Base-by-base conservation (phyloP, 2,329 filamentous ascomycete genomes). In the Fusarium sp. region DNA sequence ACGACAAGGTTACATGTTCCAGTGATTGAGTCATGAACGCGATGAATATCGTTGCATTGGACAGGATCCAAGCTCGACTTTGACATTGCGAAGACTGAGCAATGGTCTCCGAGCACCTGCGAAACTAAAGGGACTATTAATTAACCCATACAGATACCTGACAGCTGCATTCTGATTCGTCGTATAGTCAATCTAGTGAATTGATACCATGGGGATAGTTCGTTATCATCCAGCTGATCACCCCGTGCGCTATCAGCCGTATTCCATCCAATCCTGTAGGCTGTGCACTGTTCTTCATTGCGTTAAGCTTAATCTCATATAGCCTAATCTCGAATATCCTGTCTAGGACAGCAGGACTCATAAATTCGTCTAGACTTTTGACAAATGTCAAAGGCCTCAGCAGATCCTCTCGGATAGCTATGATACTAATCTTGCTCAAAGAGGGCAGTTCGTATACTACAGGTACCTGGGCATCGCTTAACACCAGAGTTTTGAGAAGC, bases 71-170 rank as follows among this genome's bases (percentile, higher is more conserved):
- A 38, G 23, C 33, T 59, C 45, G 23, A 21, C 23, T 27, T 21
- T 16, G 18, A 37, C 18, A 7, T 37, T 2, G 18, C 21, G 12
- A 37, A 37, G 48, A 27, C 21, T 27, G 21, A 4, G 15, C 19
- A 37, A 52, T 51, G 1, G 12, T 27, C 23, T 3, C 14, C 10
- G 3, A 1, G 2, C 4, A 16, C n/a, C 14, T 52, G 0, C 49
- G 10, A 38, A 10, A 27, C 10, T 39, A 4, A 15, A 27, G 12
- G 33, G 10, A 14, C 33, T n/a, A 35, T 19, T 7, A 14, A n/a
- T 27, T 27, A 27, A 18, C 18, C 12, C 4, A 25, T 19, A 6
- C n/a, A n/a, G 9, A 11, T 51, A 25, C 7, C 10, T 15, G 12
- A 21, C 9, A 35, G 2, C 31, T 21, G n/a, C 18, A 7, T 35